Evolutionary conservation across 345 rosid species (phyloP), one percentile per base, ranked within the genome.

Genomic region (Syzygium aqueum): DNA sequence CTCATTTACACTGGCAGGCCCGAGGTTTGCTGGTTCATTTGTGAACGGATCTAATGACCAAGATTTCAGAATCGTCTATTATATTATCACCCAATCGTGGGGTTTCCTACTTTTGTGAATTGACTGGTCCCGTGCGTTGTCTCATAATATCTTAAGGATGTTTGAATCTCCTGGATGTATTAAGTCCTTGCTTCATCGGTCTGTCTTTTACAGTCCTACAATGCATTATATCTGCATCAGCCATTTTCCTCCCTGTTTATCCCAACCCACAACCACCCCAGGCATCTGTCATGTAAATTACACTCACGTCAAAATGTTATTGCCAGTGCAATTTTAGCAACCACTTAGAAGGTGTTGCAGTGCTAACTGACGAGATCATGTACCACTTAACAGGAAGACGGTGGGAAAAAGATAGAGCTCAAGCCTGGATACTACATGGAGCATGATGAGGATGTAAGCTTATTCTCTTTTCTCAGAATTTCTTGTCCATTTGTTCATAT

Each of bases 381-480:
- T 50, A 30, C 65, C 87, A 14, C 53, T 56, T 87, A 86, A 88
- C 97, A 96, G 99, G 98, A 92, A 53, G 99, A 96, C 86, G 96
- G 96, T 51, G 96, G 84, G 63, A 96, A 91, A 82, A 92, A 90
- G 92, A 95, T 93, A 87, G 98, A 95, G 88, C 90, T 94, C 89
- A 94, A 95, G 91, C 97, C 98, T 25, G 95, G 98, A 54, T 94
- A 90, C 91, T 87, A 92, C 12, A 94, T 95, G 97, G 97, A 95
- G 88, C 96, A 97, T 84, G 98, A 97, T 67, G 86, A 97, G 90
- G 96, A 93, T 93, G 99, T 95, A 93, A 90, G 90, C 22, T 86
- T 73, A 80, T 17, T 28, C 59, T 53, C 50, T 27, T 59, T 43
- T 33, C 53, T 37, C 25, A 28, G 22, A 13, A 50, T 84, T 17